These are phyloP conservation scores for Tetrahymena elliotti DNA, from an alignment of 73 alveolate species.

Conservation along the genomic window DNA sequence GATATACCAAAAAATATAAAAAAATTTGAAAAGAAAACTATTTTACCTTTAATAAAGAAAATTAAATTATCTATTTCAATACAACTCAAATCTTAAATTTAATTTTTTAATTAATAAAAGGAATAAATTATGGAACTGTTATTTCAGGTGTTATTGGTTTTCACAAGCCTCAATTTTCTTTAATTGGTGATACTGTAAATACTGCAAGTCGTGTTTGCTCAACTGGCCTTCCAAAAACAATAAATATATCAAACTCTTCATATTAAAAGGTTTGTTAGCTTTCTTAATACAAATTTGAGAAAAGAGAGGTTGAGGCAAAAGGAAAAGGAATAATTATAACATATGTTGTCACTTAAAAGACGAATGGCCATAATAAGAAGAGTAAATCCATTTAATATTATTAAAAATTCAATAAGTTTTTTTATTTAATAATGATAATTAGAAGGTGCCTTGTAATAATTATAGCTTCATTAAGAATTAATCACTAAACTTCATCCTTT, in stretches of 20 bases:
- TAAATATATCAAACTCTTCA: constrained; percentile 23
- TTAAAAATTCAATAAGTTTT: neutral
- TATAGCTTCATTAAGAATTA: neutral
- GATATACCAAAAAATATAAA: too few relatives aligned
- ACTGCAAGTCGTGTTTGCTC: constrained; percentile 38
- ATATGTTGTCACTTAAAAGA: neutral
- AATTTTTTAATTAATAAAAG: neutral
- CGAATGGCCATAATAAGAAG: neutral
- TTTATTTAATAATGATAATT: neutral
- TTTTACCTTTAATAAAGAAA: too few relatives aligned
- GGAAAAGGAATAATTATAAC: constrained; percentile 21
- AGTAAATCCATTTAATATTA: neutral
- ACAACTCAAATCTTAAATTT: too few relatives aligned
- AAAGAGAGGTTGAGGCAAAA: constrained; percentile 11
- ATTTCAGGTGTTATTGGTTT: constrained; percentile 48
- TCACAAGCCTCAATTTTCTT: constrained; percentile 44
- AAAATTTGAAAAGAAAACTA: too few relatives aligned
- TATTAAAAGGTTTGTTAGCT: neutral
- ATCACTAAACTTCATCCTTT: neutral
- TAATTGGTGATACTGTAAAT: constrained; percentile 44
- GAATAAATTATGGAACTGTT: constrained; percentile 38
- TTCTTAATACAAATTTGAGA: neutral
- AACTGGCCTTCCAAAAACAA: neutral
- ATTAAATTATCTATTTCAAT: too few relatives aligned
- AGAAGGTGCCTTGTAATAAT: neutral